These are phyloP conservation scores for Candida sp. DNA, from an alignment of 1,139 yeast genomes.

Conservation along the genomic window DNA sequence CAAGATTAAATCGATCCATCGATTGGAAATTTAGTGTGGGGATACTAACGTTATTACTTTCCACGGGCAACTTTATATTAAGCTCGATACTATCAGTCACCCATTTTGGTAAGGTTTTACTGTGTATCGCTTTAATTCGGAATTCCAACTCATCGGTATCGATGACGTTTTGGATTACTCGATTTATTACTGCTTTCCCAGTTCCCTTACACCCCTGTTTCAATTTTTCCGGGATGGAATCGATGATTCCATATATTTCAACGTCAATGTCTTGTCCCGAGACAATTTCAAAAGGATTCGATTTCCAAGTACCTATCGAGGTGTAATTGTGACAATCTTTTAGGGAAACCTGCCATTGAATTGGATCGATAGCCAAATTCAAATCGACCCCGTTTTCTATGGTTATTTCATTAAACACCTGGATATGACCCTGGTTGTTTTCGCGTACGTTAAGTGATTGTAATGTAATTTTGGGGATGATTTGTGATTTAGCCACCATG, in stretches of 20 bases:
- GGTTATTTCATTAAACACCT: conserved; percentile 2
- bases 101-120: conserved; percentile 21
- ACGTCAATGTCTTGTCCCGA: conserved; percentile 14
- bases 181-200: conserved; percentile 21
- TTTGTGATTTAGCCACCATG: conserved; percentile 10
- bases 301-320: conserved; percentile 22
- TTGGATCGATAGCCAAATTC: conserved; percentile 13
- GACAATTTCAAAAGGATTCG: conserved; percentile 11
- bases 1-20: not conserved
- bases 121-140: conserved; percentile 17
- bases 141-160: conserved; percentile 16
- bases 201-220: conserved; percentile 15
- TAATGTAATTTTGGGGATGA: conserved; percentile 11
- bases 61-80: not conserved
- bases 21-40: not conserved
- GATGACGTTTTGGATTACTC: conserved; percentile 16
- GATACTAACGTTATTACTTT: not conserved
- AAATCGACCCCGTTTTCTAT: conserved; percentile 15
- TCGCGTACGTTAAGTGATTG: conserved; percentile 5
- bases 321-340: conserved; percentile 19
- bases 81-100: conserved; percentile 15
- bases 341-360: conserved; percentile 26
- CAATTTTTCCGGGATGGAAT: conserved; percentile 15
- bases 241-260: conserved; percentile 10
- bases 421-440: conserved; percentile 1